Percentiles rank a stretch among this genome's conserved stretches.
Conservation (phyloP, 495 filamentous ascomycete species). For the Schizothecium vesticola region DNA sequence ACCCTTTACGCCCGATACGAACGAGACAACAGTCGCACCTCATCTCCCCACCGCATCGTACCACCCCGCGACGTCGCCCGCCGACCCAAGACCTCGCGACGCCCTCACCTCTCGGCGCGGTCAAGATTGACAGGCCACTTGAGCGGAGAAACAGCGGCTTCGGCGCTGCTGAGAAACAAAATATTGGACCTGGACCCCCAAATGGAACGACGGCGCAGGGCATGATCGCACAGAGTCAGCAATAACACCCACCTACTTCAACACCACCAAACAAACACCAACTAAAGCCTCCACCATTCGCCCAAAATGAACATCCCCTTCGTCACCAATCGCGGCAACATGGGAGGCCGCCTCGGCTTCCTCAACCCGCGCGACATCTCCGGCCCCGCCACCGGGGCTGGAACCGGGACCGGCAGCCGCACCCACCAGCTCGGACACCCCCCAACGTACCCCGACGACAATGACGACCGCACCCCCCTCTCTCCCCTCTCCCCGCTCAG, state of each 20-base stretch:
- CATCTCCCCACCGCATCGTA: background rate
- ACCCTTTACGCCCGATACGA: background rate
- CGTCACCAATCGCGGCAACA: constrained; percentile 10
- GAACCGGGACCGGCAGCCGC: background rate
- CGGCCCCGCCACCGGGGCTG: background rate
- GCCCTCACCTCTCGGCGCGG: background rate
- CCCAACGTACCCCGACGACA: constrained; percentile 6
- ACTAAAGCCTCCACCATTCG: background rate
- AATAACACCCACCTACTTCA: background rate
- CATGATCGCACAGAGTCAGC: background rate
- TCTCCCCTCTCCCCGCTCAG: constrained; percentile 14
- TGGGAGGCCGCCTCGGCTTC: constrained; percentile 30
- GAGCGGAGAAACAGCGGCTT: background rate
- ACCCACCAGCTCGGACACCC: background rate
- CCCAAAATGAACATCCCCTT: constrained; percentile 18
- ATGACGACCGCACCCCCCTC: constrained; percentile 22
- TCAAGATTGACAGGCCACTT: background rate
- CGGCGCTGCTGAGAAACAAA: background rate
- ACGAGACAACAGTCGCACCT: background rate
- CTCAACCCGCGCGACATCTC: constrained; percentile 9
- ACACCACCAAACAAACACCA: background rate
- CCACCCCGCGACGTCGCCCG: background rate
- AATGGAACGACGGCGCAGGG: background rate
- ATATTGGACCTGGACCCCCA: background rate
- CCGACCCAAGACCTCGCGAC: background rate